Percentiles rank a stretch among this genome's conserved stretches.
Evolutionary conservation across 352 stramenopile genomes (phyloP).

Genomic region (Globisporangium emineosum): DNA sequence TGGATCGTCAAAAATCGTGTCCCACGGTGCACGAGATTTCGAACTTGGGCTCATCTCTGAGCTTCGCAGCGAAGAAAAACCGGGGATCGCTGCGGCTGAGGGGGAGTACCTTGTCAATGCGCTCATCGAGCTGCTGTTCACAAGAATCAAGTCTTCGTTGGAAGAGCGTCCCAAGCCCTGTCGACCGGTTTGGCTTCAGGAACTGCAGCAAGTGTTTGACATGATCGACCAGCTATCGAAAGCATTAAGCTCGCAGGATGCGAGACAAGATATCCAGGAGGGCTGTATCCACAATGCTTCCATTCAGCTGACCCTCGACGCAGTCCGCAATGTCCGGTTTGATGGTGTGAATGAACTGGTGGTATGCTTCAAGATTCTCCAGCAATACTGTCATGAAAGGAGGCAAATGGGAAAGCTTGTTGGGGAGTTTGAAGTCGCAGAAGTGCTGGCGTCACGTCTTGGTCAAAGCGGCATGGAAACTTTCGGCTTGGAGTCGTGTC

Average conservation of each 20-base stretch:
- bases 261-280: background rate
- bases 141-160: background rate
- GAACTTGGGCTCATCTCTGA: background rate
- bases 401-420: background rate
- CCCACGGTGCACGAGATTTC: slow-evolving; percentile 2
- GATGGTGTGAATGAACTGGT: background rate
- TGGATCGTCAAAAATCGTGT: background rate
- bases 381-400: slow-evolving; percentile 1
- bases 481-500: background rate
- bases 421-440: background rate
- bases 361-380: slow-evolving; percentile 2
- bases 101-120: background rate
- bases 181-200: background rate
- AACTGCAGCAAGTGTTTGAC: background rate
- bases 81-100: background rate
- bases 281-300: background rate
- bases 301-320: background rate
- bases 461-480: background rate
- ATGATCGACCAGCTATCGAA: slow-evolving; percentile 4
- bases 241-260: background rate
- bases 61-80: background rate
- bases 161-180: background rate
- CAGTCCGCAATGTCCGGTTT: background rate
- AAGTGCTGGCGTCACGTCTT: background rate
- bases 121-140: slow-evolving; percentile 7